These are phyloP conservation scores for Malus sylvestris DNA, from an alignment of 306 rosid genomes.

Conservation along the genomic window DNA sequence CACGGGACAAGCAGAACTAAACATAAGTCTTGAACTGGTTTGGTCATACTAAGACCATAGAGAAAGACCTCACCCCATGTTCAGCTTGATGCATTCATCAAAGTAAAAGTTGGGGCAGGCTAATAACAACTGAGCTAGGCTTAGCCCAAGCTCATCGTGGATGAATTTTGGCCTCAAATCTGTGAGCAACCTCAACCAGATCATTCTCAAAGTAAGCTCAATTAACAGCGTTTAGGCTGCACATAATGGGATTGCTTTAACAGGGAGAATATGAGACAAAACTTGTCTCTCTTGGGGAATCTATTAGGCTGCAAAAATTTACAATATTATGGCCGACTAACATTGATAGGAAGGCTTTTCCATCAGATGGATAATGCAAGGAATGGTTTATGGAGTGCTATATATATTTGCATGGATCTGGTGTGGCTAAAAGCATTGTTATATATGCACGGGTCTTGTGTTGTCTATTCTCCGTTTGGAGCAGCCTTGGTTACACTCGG, in stretches of 20 bases:
- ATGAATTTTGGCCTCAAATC: neutral
- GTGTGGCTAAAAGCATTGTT: no score
- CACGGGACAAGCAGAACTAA: neutral
- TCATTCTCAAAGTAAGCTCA: neutral
- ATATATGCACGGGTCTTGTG: no score
- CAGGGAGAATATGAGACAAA: neutral
- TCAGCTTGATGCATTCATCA: neutral
- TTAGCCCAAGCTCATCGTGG: neutral
- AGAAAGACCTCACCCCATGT: neutral
- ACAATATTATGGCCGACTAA: neutral
- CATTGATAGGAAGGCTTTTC: neutral
- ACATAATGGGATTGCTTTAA: neutral
- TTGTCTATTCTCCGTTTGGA: neutral
- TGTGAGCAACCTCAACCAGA: neutral
- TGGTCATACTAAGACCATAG: neutral
- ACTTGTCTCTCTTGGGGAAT: neutral
- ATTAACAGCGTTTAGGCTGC: neutral
- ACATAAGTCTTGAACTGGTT: neutral
- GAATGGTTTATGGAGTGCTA: neutral
- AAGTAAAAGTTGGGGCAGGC: neutral
- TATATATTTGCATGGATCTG: no score
- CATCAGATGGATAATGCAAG: neutral
- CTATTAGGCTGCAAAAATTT: neutral
- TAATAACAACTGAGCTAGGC: neutral
- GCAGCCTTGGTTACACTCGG: neutral